Evolutionary conservation across 2,329 filamentous ascomycete species (phyloP).

Genomic region (Apiospora pterosperma): DNA sequence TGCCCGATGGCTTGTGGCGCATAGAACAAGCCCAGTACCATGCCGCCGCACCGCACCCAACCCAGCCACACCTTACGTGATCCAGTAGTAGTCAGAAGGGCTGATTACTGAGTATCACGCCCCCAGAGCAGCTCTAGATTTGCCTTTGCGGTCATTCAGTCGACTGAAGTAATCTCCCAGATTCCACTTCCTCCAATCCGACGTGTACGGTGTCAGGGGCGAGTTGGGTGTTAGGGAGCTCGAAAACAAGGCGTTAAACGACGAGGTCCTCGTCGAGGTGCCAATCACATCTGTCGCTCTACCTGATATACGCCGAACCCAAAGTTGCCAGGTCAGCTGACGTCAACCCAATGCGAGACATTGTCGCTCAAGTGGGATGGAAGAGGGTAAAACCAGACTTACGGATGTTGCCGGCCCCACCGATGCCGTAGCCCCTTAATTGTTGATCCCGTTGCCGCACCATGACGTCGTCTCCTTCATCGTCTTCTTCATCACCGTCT

Average conservation of each 20-base stretch:
- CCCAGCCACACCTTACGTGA: not conserved
- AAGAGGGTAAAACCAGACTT: conserved; percentile 14
- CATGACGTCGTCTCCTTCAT: conserved; percentile 16
- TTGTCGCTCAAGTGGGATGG: not conserved
- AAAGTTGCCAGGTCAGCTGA: not conserved
- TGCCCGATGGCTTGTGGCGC: too few relatives aligned
- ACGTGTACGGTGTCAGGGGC: not conserved
- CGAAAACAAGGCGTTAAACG: conserved; percentile 12
- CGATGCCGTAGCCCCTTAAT: conserved; percentile 36
- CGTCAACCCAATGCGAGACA: too few relatives aligned
- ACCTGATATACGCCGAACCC: conserved; percentile 8
- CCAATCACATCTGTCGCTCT: conserved; percentile 27
- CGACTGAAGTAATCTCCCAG: conserved; percentile 12
- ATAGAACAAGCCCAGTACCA: too few relatives aligned
- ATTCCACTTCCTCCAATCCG: conserved; percentile 10
- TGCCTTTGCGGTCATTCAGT: conserved; percentile 13
- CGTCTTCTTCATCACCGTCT: conserved; percentile 19
- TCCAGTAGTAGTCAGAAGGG: not conserved
- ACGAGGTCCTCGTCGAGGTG: conserved; percentile 9
- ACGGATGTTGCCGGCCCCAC: conserved; percentile 37
- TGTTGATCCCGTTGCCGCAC: conserved; percentile 27
- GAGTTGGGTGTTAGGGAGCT: conserved; percentile 4
- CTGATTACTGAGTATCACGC: not conserved
- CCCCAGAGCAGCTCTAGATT: not conserved
- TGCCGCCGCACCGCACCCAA: too few relatives aligned